These are phyloP conservation scores for Simmondsia chinensis DNA, from an alignment of 148 eudicot species.

Conservation along the genomic window DNA sequence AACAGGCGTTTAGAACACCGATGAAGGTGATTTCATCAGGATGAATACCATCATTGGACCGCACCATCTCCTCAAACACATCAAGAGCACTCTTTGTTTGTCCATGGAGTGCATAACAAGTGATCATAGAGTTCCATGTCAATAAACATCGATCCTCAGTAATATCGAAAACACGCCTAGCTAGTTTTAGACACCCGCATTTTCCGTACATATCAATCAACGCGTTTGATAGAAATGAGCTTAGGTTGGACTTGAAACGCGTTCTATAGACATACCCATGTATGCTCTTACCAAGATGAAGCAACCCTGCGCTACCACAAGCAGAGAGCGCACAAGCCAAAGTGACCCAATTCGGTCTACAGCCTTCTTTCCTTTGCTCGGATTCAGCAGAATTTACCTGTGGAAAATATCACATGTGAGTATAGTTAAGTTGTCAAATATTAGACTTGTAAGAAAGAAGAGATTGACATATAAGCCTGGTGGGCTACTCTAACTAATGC, in stretches of 20 bases:
- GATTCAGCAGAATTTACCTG: too few relatives aligned
- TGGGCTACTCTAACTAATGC: too few relatives aligned
- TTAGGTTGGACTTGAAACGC: constrained; percentile 21
- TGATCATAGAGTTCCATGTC: constrained; percentile 75
- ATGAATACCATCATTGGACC: constrained; percentile 12
- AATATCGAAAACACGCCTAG: constrained; percentile 37
- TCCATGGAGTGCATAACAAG: constrained; percentile 67
- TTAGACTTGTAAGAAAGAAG: too few relatives aligned
- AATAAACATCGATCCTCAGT: constrained; percentile 27
- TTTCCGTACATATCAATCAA: constrained; percentile 81
- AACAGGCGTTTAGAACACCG: constrained; percentile 67
- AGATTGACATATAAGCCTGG: too few relatives aligned
- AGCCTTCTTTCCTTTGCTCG: too few relatives aligned
- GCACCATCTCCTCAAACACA: constrained; percentile 54
- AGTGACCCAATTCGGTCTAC: constrained; percentile 53
- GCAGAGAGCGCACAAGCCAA: constrained; percentile 55
- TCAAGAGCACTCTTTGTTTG: constrained; percentile 32
- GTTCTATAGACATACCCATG: constrained; percentile 47
- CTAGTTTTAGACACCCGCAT: constrained; percentile 60
- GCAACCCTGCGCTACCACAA: constrained; percentile 63
- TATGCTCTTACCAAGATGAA: constrained; percentile 55
- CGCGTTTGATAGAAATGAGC: constrained; percentile 35
- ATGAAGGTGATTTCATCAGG: constrained; percentile 67
- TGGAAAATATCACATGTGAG: too few relatives aligned
- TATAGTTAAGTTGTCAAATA: too few relatives aligned